Evolutionary conservation across 2,329 filamentous ascomycete genomes (phyloP), one percentile per base, ranked within the genome.

Genomic region (Trichoderma cornu-damae): DNA sequence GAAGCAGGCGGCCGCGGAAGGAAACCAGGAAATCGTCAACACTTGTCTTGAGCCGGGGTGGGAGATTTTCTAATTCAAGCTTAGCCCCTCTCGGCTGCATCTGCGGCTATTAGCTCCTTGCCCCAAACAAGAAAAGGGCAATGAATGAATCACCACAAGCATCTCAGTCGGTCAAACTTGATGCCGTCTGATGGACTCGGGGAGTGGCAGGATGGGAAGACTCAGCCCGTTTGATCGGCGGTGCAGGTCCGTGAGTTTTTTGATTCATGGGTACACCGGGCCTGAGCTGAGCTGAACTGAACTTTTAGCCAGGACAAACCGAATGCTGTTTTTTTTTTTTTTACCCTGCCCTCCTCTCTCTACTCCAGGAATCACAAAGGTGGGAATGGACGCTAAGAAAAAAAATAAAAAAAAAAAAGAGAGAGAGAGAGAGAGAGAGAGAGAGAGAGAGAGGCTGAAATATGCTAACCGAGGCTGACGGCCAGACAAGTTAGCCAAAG

Each of bases 241-340:
- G 40, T 30, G 30, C 43, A 37, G 12, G 38, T 30, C 24, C 32
- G 42, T 9, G 22, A 47, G 24, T 43, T 34, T n/a, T n/a, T n/a
- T n/a, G n/a, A 52, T n/a, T n/a, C n/a, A n/a, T n/a, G n/a, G n/a
- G n/a, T n/a, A n/a, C n/a, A n/a, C n/a, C n/a, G n/a, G n/a, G n/a
- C n/a, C n/a, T n/a, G n/a, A n/a, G 42, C 52, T 46, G 42, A 55
- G 52, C 42, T 55, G 52, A 55, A 32, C 52, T 46, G 40, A 55
- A 46, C 52, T 35, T n/a, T 37, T 32, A 37, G 52, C 42, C 32
- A 22, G 38, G 38, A 55, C 40, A 32, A 55, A 55, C 40, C n/a
- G 22, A 18, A 18, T 18, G 11, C 50, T 44, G 28, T 35, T 44
- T 44, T 46, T n/a, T 7, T n/a, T n/a, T 6, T 24, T 14, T 37